Base-by-base conservation (phyloP, 306 rosid genomes). In the Carpinus fangiana region DNA sequence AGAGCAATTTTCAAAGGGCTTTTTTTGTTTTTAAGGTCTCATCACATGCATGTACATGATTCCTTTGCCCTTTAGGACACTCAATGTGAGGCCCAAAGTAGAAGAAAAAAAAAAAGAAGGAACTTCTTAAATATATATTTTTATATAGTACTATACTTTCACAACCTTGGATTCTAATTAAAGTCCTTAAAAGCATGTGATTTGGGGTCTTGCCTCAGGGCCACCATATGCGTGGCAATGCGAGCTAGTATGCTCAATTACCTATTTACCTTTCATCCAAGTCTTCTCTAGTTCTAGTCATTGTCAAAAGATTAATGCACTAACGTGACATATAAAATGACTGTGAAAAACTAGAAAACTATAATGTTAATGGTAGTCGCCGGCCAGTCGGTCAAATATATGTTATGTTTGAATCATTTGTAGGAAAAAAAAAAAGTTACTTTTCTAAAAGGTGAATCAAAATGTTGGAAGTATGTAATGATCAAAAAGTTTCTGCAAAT, bases 91-190 rank as follows among this genome's bases (percentile, higher is more conserved):
- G 75, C 68, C 84, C 79, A 78, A 57, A 55, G 87, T 71, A 34
- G 76, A 18, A 34, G 68, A 66, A 54, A 41, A 7, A 52, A 0
- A 51, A 52, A 34, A 73, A 72, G 46, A 41, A 1, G 59, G 1
- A 51, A 52, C 12, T 23, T 45, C 52, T 70, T 48, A 57, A 57
- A 59, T 75, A 70, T 75, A 23, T 23, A 23, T 23, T 23, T 23
- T 0, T 23, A 23, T 23, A 41, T 41, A 31, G 34, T 31, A 41
- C 45, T 72, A 74, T 73, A 23, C 75, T 77, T 73, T 74, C 74
- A 68, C 74, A 13, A 80, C 84, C 82, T 84, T 77, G 84, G 87
- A 84, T 84, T 73, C 82, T 84, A 77, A 77, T 84, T 69, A 84
- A 84, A 80, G 87, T 73, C 78, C 76, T 51, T 53, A 43, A 69